Conservation (phyloP, 441 rosid genomes). For the Manihot esculenta region DNA sequence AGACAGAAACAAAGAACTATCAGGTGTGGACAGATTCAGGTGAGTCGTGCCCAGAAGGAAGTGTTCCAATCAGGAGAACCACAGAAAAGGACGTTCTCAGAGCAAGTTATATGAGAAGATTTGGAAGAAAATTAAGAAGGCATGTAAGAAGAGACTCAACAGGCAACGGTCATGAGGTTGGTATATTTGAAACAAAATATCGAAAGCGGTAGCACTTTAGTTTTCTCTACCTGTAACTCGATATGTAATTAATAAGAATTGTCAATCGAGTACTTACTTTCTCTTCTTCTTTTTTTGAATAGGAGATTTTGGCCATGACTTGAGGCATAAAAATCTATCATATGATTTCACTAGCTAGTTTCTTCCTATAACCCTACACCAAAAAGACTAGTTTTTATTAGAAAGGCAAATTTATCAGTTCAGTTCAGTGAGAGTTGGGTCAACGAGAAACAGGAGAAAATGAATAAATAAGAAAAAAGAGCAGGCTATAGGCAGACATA, state of each 20-base stretch:
- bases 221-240: no score
- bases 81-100: slow-evolving; percentile 68
- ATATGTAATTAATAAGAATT: neutral
- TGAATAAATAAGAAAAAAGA: neutral
- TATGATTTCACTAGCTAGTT: neutral
- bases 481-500: neutral
- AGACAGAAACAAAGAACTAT: slow-evolving; percentile 34
- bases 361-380: neutral
- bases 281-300: neutral
- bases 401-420: neutral
- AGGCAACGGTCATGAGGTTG: slow-evolving; percentile 83
- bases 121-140: slow-evolving; percentile 66
- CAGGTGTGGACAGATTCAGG: slow-evolving; percentile 79
- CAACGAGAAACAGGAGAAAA: neutral
- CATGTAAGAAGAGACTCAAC: slow-evolving; percentile 72
- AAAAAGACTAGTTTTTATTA: neutral
- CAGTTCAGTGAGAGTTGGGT: neutral
- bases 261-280: slow-evolving; percentile 23
- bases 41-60: slow-evolving; percentile 82
- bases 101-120: slow-evolving; percentile 58
- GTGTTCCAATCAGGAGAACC: slow-evolving; percentile 83
- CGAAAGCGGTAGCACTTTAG: neutral
- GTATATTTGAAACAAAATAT: slow-evolving; percentile 46
- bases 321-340: neutral
- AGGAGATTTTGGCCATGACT: neutral